Conservation (phyloP, 2,329 filamentous ascomycete genomes). For the Fonsecaea multimorphosa region DNA sequence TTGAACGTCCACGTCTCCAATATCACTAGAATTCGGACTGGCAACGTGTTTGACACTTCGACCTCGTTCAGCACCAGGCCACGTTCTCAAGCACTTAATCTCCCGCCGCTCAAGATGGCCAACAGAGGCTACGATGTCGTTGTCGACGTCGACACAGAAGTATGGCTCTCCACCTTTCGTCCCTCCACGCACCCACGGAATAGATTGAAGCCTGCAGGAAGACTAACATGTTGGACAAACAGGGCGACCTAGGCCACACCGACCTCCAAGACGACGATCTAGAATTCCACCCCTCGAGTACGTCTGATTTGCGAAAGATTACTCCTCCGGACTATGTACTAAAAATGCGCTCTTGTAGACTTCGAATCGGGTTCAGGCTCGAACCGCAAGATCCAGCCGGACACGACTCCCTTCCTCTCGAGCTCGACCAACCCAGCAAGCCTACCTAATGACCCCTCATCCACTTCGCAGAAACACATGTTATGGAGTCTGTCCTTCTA, state of each 20-base stretch:
- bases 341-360: constrained; percentile 58
- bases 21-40: constrained; percentile 14
- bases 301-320: too few relatives aligned
- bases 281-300: constrained; percentile 93
- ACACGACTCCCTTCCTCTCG: constrained; percentile 59
- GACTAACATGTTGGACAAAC: constrained; percentile 4
- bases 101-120: constrained; percentile 62
- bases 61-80: constrained; percentile 1
- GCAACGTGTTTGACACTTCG: constrained; percentile 26
- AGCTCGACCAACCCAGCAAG: constrained; percentile 55
- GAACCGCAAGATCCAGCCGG: constrained; percentile 57
- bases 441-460: constrained; percentile 55
- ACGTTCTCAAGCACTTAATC: background rate
- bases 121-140: constrained; percentile 95
- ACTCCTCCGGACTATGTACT: too few relatives aligned
- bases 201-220: background rate
- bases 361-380: constrained; percentile 69
- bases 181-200: background rate
- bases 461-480: constrained; percentile 73
- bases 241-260: constrained; percentile 97
- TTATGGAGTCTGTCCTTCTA: constrained; percentile 95
- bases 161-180: constrained; percentile 50
- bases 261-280: constrained; percentile 93
- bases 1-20: background rate
- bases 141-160: constrained; percentile 96